Evolutionary conservation across 2,329 filamentous ascomycete genomes (phyloP), one percentile per base, ranked within the genome.

Genomic region (Ramularia collo-cygni): DNA sequence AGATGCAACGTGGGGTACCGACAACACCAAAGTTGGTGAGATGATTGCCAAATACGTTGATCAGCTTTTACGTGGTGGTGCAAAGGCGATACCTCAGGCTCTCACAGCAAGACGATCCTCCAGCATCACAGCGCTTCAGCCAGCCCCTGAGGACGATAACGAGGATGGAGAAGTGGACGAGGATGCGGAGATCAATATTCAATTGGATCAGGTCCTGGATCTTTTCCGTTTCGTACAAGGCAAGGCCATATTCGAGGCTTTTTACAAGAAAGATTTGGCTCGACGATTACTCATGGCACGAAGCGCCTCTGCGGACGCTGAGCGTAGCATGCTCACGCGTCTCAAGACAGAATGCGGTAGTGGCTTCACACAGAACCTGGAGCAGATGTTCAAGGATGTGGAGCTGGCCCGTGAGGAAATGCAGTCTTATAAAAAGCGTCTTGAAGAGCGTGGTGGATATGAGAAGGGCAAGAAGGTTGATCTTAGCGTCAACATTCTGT

Each of bases 341-440:
- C 72, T 98, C 18, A 90, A 92, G 65, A 84, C 81, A 66, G 92
- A 98, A 68, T 98, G 92, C 59, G 92, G 92, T 28, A 83, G 85
- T 10, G 85, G 79, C 53, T 96, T 98, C 61, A 98, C 92, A 0
- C 89, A 95, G 59, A 98, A 98, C 56, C 72, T 99, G 0, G 93
- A 99, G 64, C 86, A 90, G 47, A 99, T 99, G 92, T 98, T 99
- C 71, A 95, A 94, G 63, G 92, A 99, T 57, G 87, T 96, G 63
- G 89, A 95, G 59, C 74, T 95, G 14, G 85, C 85, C 9, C 83
- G 84, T 45, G 92, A 96, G 54, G 90, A 96, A 60, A 94, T 96
- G 83, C 67, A 75, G n/a, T 78, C 83, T 0, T 98, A 94, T 67
- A 92, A 83, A 62, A 68, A 74, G 64, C 62, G 88, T 64, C 67